These are phyloP conservation scores for Geosmithia flava DNA, from an alignment of 2,329 filamentous ascomycete genomes.

Conservation along the genomic window DNA sequence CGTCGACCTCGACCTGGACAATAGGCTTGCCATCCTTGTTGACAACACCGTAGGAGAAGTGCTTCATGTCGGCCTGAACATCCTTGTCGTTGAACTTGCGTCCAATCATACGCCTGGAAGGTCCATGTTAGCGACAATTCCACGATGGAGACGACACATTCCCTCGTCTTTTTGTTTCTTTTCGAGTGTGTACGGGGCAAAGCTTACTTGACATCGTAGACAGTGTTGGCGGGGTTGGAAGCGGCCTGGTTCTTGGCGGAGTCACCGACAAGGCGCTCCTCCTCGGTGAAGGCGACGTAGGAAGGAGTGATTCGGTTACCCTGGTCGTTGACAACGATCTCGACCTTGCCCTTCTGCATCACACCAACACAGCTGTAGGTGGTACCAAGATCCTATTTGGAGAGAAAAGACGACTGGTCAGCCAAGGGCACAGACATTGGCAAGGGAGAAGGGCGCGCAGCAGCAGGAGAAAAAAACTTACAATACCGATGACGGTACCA, in stretches of 20 bases:
- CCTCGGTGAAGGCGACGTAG: conserved; percentile 93
- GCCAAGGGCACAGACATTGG: conserved; percentile 2
- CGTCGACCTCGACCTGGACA: conserved; percentile 61
- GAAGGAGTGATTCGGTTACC: conserved; percentile 93
- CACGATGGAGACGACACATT: not conserved
- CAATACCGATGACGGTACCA: conserved; percentile 90
- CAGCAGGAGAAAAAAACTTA: conserved; percentile 21
- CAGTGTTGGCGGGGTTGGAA: conserved; percentile 62
- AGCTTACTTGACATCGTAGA: conserved; percentile 75
- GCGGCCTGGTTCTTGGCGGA: conserved; percentile 94
- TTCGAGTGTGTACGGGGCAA: not conserved
- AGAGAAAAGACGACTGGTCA: not conserved
- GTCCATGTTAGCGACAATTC: conserved; percentile 7
- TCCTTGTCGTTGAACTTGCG: conserved; percentile 76
- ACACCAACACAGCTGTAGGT: conserved; percentile 87
- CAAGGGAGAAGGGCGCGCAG: conserved; percentile 6
- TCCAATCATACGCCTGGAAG: conserved; percentile 62
- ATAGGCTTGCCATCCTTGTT: conserved; percentile 83
- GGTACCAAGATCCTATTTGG: conserved; percentile 62
- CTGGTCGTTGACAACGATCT: conserved; percentile 94
- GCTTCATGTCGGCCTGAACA: conserved; percentile 88
- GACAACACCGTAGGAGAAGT: conserved; percentile 93
- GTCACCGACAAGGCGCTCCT: conserved; percentile 93
- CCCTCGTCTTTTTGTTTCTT: not conserved
- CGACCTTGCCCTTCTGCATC: conserved; percentile 90